Base-by-base conservation (phyloP, 305 asterid genomes). In the Ajuga reptans region DNA sequence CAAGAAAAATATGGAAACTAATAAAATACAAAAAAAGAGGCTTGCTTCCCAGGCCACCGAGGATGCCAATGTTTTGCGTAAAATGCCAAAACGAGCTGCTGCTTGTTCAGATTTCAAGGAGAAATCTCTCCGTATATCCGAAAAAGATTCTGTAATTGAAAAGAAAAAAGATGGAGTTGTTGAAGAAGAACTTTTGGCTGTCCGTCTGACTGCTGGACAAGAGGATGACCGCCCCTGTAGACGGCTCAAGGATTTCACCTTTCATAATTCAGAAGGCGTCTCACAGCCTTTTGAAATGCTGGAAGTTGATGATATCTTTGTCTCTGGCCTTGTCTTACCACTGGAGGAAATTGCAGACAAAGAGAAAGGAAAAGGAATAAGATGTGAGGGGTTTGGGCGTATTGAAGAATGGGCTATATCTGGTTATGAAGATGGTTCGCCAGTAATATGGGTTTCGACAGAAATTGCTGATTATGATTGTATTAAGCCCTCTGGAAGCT, bases 321-420 rank as follows among this genome's bases (percentile, higher is more conserved):
- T 90, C 58, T 69, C 89, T 64, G 99, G 99, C 47, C 83, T 79
- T 31, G 69, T 93, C 73, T 78, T 84, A 62, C 97, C 98, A 6
- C 87, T 88, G 24, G 95, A 89, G 77, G 93, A 78, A 68, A 75
- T 50, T 72, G 71, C 46, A 51, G 89, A 79, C 42, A 86, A 86
- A 75, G 91, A 80, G 73, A 89, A 86, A 71, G 80, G 77, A 41
- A 85, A 78, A 59, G 90, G 92, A 31, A 62, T 90, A 29, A 80
- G 84, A 79, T 89, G 99, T 53, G 87, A 87, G 79, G 95, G 95
- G 73, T 93, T 90, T 79, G 96, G 99, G 24, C 92, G 96, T n/a
- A 73, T 92, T 27, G 98, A 92, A 73, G 92, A 85, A 71, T 90
- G 98, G 98, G 83, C 96, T 41, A 90, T 93, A 69, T 93, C 98